Evolutionary conservation across 768 basidiomycete species (phyloP).

Genomic region (Erythrobasidium yunnanense): DNA sequence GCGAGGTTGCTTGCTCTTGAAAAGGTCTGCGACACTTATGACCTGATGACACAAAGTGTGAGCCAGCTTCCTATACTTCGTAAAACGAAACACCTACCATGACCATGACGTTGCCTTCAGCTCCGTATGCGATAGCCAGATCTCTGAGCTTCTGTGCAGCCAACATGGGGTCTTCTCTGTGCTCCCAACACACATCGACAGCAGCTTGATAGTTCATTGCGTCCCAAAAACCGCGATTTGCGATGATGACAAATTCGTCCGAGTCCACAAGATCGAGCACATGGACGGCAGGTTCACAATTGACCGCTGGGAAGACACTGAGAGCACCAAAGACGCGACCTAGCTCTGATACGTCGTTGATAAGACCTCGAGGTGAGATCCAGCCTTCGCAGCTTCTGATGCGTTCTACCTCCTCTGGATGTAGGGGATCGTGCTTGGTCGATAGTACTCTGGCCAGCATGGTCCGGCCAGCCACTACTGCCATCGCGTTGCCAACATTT

Average conservation of each 20-base stretch:
- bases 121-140: slow-evolving; percentile 92
- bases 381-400: slow-evolving; percentile 87
- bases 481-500: slow-evolving; percentile 77
- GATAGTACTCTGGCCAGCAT: slow-evolving; percentile 67
- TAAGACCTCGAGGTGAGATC: slow-evolving; percentile 77
- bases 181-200: slow-evolving; percentile 80
- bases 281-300: slow-evolving; percentile 70
- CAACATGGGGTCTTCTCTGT: slow-evolving; percentile 62
- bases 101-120: slow-evolving; percentile 87
- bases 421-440: slow-evolving; percentile 76
- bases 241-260: slow-evolving; percentile 94
- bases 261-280: slow-evolving; percentile 60
- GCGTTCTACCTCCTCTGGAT: slow-evolving; percentile 68
- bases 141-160: slow-evolving; percentile 95
- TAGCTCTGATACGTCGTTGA: slow-evolving; percentile 82
- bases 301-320: slow-evolving; percentile 76
- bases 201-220: slow-evolving; percentile 88
- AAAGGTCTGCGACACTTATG: slow-evolving; percentile 55
- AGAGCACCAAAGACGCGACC: slow-evolving; percentile 92
- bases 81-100: slow-evolving; percentile 63
- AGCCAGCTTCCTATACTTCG: neutral
- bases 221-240: slow-evolving; percentile 86
- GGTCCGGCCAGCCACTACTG: slow-evolving; percentile 51
- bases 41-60: slow-evolving; percentile 1
- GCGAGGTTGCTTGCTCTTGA: slow-evolving; percentile 42